A percentile compares a stretch with the other conserved stretches of the same genome.
phyloP scores from a whole-genome alignment of 306 rosid species.

The Cercis canadensis region DNA sequence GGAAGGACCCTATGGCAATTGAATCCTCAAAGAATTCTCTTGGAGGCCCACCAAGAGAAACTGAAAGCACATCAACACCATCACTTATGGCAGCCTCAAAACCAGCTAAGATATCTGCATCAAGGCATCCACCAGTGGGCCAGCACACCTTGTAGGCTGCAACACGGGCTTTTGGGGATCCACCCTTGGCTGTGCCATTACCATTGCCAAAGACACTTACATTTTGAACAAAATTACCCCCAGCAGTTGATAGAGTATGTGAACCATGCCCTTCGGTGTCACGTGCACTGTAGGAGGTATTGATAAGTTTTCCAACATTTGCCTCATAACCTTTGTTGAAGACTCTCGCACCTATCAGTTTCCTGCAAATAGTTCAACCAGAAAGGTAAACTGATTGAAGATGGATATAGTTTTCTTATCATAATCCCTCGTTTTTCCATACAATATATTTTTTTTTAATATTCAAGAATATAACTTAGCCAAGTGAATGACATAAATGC shows the following conservation, averaged over 20 bases:
- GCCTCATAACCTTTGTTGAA: slow-evolving; percentile 47
- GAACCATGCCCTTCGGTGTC: slow-evolving; percentile 62
- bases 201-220: slow-evolving; percentile 47
- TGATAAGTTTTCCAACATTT: neutral
- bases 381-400: too few relatives aligned
- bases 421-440: too few relatives aligned
- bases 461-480: too few relatives aligned
- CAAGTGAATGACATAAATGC: too few relatives aligned
- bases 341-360: slow-evolving; percentile 59
- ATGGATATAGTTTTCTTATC: too few relatives aligned
- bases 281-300: slow-evolving; percentile 23
- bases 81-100: slow-evolving; percentile 54
- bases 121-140: slow-evolving; percentile 42
- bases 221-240: slow-evolving; percentile 46
- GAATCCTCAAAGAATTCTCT: slow-evolving; percentile 15
- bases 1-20: slow-evolving; percentile 35
- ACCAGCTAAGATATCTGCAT: slow-evolving; percentile 54
- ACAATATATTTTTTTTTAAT: too few relatives aligned
- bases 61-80: slow-evolving; percentile 55
- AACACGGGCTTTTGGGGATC: slow-evolving; percentile 59
- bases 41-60: slow-evolving; percentile 45
- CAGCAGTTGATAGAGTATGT: slow-evolving; percentile 66
- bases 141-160: slow-evolving; percentile 66
- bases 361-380: slow-evolving; percentile 24
- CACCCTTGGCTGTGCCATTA: slow-evolving; percentile 67